Base-by-base conservation (phyloP, 2,329 filamentous ascomycete genomes). In the Alternaria infectoria region DNA sequence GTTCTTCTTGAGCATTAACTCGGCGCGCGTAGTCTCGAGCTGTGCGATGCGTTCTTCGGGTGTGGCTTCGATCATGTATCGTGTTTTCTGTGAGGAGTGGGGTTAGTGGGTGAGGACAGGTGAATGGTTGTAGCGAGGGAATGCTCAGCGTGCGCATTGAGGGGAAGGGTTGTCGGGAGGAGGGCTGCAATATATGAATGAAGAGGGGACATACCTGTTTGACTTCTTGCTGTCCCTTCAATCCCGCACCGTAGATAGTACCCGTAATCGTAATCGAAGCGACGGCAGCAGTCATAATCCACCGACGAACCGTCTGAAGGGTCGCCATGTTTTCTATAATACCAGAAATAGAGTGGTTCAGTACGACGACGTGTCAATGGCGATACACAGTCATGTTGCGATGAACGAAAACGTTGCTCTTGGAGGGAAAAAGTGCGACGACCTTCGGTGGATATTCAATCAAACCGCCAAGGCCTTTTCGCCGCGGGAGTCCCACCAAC, bases 211-310 rank as follows among this genome's bases (percentile, higher is more conserved):
- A 46, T 78, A 89, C 87, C 81, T 87, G 76, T 58, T 82, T 81
- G 40, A 80, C 75, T 54, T 89, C 84, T 65, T 83, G 80, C 30
- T 83, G 77, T 4, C 82, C 84, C 74, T 89, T 89, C 63, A 90
- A 67, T 7, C 84, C 83, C 19, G 88, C 88, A 23, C 88, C 88
- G 69, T 88, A 89, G 65, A 86, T 82, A 6, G 86, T 83, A 55
- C 88, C 88, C 2, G 83, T 84, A 7, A 85, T 84, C 2, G 87
- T 88, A 50, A 88, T 83, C 15, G 85, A 83, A 10, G 86, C 83
- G 17, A 89, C 83, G 4, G 85, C 82, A 36, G 81, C 84, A 1
- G 88, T 87, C 68, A 88, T 75, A 17, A 88, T 80, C 61, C 86
- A 80, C 15, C 85, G 82, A 26, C 85, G 82, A 8, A 86, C 71